Percentiles rank a stretch among this genome's conserved stretches.
phyloP scores from a whole-genome alignment of 192 early-diverging fungal species.

The Rhizoclosmatium globosum region DNA sequence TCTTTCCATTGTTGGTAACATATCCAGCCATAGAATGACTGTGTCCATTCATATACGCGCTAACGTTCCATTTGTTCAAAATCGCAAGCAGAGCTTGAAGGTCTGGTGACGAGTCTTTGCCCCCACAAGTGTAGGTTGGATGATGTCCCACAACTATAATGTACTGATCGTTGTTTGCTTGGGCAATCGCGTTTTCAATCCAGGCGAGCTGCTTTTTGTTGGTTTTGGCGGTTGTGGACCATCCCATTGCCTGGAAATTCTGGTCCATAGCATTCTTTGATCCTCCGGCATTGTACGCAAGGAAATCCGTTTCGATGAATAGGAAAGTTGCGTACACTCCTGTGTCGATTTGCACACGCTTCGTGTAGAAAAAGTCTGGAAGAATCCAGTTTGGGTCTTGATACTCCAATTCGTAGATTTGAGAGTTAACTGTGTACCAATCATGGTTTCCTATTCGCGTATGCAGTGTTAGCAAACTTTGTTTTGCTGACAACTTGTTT shows the following conservation, averaged over 20 bases:
- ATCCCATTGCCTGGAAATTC: slow-evolving; percentile 10
- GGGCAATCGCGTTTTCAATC: slow-evolving; percentile 20
- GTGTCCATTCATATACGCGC: slow-evolving; percentile 31
- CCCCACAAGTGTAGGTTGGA: slow-evolving; percentile 19
- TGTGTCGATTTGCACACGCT: slow-evolving; percentile 5
- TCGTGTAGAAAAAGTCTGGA: slow-evolving; percentile 36
- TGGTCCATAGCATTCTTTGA: background rate
- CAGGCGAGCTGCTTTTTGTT: slow-evolving; percentile 35
- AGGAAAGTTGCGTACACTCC: slow-evolving; percentile 5
- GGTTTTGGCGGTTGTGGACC: slow-evolving; percentile 21
- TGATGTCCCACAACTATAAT: slow-evolving; percentile 35
- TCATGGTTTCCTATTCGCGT: slow-evolving; percentile 27
- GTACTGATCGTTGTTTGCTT: slow-evolving; percentile 27
- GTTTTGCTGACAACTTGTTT: background rate
- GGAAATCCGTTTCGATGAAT: too few relatives aligned
- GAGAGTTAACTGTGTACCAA: slow-evolving; percentile 29
- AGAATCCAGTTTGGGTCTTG: slow-evolving; percentile 11
- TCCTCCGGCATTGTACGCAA: slow-evolving; percentile 11
- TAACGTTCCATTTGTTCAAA: slow-evolving; percentile 19
- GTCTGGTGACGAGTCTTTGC: slow-evolving; percentile 1
- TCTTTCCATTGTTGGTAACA: slow-evolving; percentile 3
- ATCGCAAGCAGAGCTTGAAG: background rate
- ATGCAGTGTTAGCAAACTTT: background rate
- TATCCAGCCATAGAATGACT: slow-evolving; percentile 7
- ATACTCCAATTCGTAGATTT: slow-evolving; percentile 9